Percentiles rank a stretch among this genome's conserved stretches.
phyloP scores from a whole-genome alignment of 108 stramenopile species.

The Mayamaea pseudoterrestris region DNA sequence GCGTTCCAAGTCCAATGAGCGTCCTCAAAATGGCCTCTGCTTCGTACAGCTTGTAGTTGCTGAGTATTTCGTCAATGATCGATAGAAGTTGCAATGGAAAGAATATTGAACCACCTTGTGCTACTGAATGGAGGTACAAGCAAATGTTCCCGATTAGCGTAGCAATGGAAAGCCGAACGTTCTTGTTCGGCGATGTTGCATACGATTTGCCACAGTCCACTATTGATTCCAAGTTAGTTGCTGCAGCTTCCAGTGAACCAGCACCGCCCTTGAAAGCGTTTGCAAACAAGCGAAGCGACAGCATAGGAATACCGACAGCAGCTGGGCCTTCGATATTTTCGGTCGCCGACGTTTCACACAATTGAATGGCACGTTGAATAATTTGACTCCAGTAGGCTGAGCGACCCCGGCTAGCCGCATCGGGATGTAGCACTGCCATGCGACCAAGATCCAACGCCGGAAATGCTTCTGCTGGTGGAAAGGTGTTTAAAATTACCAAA shows the following conservation, averaged over 20 bases:
- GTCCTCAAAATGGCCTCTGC: conserved; percentile 44
- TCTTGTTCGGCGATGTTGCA: conserved; percentile 53
- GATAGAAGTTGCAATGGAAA: conserved; percentile 1
- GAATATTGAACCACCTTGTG: too few relatives aligned
- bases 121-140: conserved; percentile 45
- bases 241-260: conserved; percentile 50
- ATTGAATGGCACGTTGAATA: not conserved
- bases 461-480: conserved; percentile 42
- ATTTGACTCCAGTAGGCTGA: conserved; percentile 38
- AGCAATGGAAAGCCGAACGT: conserved; percentile 64
- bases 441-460: conserved; percentile 76
- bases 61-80: not conserved
- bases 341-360: conserved; percentile 2
- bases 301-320: conserved; percentile 75
- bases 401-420: conserved; percentile 32
- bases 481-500: conserved; percentile 33
- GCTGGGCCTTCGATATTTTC: conserved; percentile 28
- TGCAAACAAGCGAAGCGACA: conserved; percentile 59
- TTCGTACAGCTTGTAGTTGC: conserved; percentile 39
- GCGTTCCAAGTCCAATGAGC: conserved; percentile 60
- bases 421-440: conserved; percentile 54
- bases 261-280: conserved; percentile 67
- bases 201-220: conserved; percentile 36
- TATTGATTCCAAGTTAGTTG: conserved; percentile 14
- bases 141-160: conserved; percentile 61